Conservation (phyloP, 805 yeast genomes). For the Wickerhamomyces chambardii region DNA sequence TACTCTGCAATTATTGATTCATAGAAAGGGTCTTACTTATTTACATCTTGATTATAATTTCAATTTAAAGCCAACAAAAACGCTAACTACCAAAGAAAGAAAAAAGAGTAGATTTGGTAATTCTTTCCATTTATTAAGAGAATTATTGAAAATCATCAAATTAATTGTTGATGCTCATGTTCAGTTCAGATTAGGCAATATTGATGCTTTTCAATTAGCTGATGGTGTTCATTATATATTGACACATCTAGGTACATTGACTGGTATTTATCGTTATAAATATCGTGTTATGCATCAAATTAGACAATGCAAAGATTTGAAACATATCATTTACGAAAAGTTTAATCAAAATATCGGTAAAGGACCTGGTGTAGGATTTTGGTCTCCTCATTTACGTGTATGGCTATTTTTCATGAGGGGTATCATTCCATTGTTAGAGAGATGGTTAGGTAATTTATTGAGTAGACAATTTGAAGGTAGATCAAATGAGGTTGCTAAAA, state of each 20-base stretch:
- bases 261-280: constrained; percentile 95
- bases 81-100: constrained; percentile 92
- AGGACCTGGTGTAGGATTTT: constrained; percentile 98
- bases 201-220: constrained; percentile 89
- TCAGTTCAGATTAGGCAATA: constrained; percentile 81
- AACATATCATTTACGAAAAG: constrained; percentile 80
- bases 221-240: constrained; percentile 88
- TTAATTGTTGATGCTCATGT: constrained; percentile 90
- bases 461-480: constrained; percentile 97
- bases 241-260: constrained; percentile 90
- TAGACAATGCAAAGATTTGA: constrained; percentile 89
- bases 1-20: constrained; percentile 84
- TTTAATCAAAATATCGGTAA: constrained; percentile 87
- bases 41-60: constrained; percentile 93
- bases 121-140: constrained; percentile 91
- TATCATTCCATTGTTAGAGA: constrained; percentile 78
- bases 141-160: constrained; percentile 75
- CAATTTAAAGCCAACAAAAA: constrained; percentile 92
- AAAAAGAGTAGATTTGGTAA: constrained; percentile 94
- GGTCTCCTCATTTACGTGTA: constrained; percentile 99
- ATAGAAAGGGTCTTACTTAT: constrained; percentile 84
- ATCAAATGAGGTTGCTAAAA: constrained; percentile 85
- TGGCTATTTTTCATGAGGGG: constrained; percentile 94
- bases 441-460: constrained; percentile 90
- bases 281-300: constrained; percentile 98